Percentiles rank a stretch among this genome's conserved stretches.
Evolutionary conservation across 23 red algal genomes (phyloP).

Genomic region (Rhodosorus marinus): DNA sequence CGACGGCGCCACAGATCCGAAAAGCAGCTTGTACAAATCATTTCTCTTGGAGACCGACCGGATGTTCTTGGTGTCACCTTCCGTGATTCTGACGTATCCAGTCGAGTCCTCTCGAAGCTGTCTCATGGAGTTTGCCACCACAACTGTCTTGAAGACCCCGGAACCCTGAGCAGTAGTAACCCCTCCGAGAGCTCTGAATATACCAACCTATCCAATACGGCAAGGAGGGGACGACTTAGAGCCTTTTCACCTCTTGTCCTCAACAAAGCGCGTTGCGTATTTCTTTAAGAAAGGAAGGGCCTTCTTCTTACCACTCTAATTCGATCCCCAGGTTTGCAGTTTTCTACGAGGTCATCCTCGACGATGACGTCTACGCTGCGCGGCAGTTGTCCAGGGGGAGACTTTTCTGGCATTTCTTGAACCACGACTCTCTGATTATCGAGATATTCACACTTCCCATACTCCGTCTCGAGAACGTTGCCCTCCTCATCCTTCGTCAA

Average conservation of each 20-base stretch:
- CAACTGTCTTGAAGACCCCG: constrained; percentile 75
- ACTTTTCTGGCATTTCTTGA: constrained; percentile 86
- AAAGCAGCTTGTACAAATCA: constrained; percentile 76
- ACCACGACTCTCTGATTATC: constrained; percentile 73
- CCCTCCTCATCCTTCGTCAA: constrained; percentile 67
- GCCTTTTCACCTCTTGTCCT: too few relatives aligned
- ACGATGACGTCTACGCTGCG: constrained; percentile 75
- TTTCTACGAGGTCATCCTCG: constrained; percentile 81
- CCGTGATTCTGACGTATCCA: constrained; percentile 19
- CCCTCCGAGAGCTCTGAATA: constrained; percentile 79
- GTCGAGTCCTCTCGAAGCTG: constrained; percentile 7
- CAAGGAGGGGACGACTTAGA: too few relatives aligned
- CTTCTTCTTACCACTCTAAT: constrained; percentile 42
- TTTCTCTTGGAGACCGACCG: too few relatives aligned
- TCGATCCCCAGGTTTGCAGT: constrained; percentile 91
- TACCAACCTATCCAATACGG: too few relatives aligned
- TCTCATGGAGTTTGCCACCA: constrained; percentile 59
- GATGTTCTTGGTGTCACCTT: constrained; percentile 48
- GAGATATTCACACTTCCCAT: constrained; percentile 69
- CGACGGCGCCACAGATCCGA: constrained; percentile 70
- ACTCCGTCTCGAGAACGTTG: constrained; percentile 92
- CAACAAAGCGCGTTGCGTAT: too few relatives aligned
- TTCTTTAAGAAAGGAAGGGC: too few relatives aligned
- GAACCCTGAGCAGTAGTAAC: constrained; percentile 16
- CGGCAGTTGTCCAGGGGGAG: constrained; percentile 86